These are phyloP conservation scores for Penicillium soppii DNA, from an alignment of 495 filamentous ascomycete species.

Conservation along the genomic window DNA sequence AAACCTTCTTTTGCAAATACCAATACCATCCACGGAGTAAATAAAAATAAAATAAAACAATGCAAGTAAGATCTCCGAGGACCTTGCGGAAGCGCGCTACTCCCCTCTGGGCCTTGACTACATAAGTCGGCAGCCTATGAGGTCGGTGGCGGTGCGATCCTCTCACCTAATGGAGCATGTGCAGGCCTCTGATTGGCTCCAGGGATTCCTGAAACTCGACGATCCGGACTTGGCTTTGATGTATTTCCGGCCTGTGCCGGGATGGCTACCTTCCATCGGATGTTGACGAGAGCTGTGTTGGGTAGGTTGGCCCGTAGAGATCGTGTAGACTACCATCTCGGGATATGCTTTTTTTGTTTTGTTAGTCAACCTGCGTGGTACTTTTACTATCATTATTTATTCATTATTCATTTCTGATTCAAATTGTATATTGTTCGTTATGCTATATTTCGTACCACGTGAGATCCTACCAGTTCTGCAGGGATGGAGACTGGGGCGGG, in stretches of 20 bases:
- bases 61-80: slow-evolving; percentile 15
- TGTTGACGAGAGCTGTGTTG: slow-evolving; percentile 1
- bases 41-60: neutral
- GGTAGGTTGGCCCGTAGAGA: slow-evolving; percentile 8
- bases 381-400: too few relatives aligned
- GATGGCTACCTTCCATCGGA: slow-evolving; percentile 1
- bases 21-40: neutral
- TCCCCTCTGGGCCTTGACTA: slow-evolving; percentile 10
- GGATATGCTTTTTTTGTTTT: slow-evolving; percentile 2
- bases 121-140: slow-evolving; percentile 18
- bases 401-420: too few relatives aligned
- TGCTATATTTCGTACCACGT: neutral
- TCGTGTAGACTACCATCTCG: neutral
- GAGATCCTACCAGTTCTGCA: slow-evolving; percentile 7
- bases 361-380: too few relatives aligned
- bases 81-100: slow-evolving; percentile 12
- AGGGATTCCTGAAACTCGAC: slow-evolving; percentile 27
- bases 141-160: slow-evolving; percentile 29
- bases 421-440: too few relatives aligned
- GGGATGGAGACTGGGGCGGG: slow-evolving; percentile 9
- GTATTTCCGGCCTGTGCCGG: slow-evolving; percentile 29
- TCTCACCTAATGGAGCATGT: slow-evolving; percentile 13
- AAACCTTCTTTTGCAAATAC: neutral
- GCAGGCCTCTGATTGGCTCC: slow-evolving; percentile 15
- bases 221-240: slow-evolving; percentile 29